Conservation (phyloP, 345 rosid species). For the Dovyalis caffra region DNA sequence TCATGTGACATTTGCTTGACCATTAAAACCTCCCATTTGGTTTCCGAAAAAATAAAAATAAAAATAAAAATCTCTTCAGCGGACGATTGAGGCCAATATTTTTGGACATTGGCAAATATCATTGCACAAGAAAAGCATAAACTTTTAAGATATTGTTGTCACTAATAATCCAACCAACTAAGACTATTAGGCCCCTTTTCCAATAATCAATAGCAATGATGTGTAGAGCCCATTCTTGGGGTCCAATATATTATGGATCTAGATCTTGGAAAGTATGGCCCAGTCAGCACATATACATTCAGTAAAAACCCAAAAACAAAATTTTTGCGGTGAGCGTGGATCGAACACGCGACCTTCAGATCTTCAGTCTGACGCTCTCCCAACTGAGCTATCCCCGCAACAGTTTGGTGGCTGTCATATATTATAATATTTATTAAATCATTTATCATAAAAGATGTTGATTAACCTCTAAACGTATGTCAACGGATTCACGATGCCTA, state of each 20-base stretch:
- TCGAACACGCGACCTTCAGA: slow-evolving; percentile 98
- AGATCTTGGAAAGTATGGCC: not conserved
- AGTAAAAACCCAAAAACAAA: not conserved
- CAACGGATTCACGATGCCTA: no score
- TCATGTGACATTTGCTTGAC: not conserved
- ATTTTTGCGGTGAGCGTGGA: slow-evolving; percentile 77
- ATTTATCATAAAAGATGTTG: no score
- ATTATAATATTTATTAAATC: no score
- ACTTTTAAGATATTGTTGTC: no score
- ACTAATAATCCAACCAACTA: not conserved
- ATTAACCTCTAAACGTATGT: no score
- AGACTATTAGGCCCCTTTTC: not conserved
- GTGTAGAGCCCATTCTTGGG: not conserved
- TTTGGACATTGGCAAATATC: no score
- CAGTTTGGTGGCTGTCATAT: no score
- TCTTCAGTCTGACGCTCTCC: slow-evolving; percentile 99
- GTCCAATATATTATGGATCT: not conserved
- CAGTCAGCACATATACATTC: not conserved
- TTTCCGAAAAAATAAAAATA: no score
- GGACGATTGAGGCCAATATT: not conserved
- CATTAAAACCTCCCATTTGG: not conserved
- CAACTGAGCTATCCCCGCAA: slow-evolving; percentile 95
- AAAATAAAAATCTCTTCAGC: no score
- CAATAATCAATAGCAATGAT: not conserved
- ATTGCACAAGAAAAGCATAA: no score